Conservation (phyloP, 2,329 filamentous ascomycete genomes). For the Fusarium annulatum region DNA sequence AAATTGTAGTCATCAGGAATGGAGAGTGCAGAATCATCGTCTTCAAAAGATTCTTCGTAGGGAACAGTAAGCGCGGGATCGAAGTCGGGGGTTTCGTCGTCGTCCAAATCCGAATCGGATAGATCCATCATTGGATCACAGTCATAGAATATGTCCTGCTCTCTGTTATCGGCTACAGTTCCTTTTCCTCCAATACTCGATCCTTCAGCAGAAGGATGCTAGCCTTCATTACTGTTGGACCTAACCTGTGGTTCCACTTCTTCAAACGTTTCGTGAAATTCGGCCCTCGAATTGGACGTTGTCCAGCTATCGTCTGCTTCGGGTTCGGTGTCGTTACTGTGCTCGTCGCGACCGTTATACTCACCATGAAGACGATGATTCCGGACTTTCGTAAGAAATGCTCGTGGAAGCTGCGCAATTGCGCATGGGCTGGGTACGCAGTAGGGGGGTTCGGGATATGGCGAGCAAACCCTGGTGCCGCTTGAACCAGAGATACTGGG, state of each 20-base stretch:
- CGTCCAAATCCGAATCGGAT: conserved; percentile 13
- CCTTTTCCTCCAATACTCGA: background rate
- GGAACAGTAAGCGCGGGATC: conserved; percentile 54
- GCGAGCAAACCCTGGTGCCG: conserved; percentile 49
- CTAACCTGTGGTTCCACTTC: background rate
- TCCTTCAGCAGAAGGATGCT: conserved; percentile 34
- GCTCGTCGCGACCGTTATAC: conserved; percentile 52
- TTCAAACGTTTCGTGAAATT: conserved; percentile 19
- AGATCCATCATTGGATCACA: conserved; percentile 18
- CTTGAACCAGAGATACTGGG: conserved; percentile 39
- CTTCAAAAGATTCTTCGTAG: conserved; percentile 58
- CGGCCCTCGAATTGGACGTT: conserved; percentile 15
- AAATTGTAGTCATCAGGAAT: conserved; percentile 67
- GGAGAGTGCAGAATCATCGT: conserved; percentile 64
- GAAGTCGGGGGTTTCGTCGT: conserved; percentile 40
- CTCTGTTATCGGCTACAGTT: background rate
- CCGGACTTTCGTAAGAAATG: conserved; percentile 25
- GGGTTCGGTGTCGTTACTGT: conserved; percentile 46
- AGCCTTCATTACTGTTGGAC: conserved; percentile 21
- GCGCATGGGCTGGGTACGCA: conserved; percentile 35
- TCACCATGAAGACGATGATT: conserved; percentile 63
- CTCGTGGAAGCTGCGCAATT: conserved; percentile 32
- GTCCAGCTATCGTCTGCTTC: conserved; percentile 16
- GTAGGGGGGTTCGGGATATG: conserved; percentile 55
- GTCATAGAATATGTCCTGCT: conserved; percentile 34